phyloP scores from a whole-genome alignment of 1,139 yeast genomes.

The Arxiozyma bovina region DNA sequence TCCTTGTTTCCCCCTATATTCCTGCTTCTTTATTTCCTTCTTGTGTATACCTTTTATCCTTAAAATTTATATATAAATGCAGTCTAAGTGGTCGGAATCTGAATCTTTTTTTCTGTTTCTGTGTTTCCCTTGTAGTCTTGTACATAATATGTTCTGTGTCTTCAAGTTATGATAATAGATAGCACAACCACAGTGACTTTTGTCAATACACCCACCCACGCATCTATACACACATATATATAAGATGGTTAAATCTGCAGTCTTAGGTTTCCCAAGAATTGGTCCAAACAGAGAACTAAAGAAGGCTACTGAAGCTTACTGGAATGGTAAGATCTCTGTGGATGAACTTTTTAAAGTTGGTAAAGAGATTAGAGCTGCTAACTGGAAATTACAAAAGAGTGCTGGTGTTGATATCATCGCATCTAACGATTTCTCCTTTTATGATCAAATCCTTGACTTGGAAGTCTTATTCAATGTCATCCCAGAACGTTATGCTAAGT shows the following conservation, averaged over 20 bases:
- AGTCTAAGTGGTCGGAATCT: background rate
- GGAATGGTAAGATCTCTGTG: slow-evolving; percentile 85
- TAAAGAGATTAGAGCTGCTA: slow-evolving; percentile 87
- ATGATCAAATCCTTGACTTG: slow-evolving; percentile 93
- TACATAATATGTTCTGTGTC: background rate
- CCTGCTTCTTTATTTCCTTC: background rate
- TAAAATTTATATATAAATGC: background rate
- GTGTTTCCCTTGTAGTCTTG: background rate
- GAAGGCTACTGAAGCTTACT: slow-evolving; percentile 97
- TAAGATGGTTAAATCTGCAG: slow-evolving; percentile 88
- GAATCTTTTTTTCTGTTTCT: background rate
- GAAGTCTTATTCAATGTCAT: slow-evolving; percentile 88
- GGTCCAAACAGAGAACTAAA: slow-evolving; percentile 99
- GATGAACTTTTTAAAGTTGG: slow-evolving; percentile 89
- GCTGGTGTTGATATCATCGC: slow-evolving; percentile 98
- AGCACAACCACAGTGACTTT: background rate
- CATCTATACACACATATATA: background rate
- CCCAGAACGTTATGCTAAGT: slow-evolving; percentile 95
- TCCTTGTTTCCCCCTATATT: background rate
- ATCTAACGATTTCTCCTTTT: slow-evolving; percentile 95
- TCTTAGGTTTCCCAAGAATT: slow-evolving; percentile 98
- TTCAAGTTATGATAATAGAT: background rate
- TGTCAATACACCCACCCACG: background rate
- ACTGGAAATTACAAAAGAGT: slow-evolving; percentile 95
- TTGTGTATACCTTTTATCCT: too few relatives aligned